Conservation (phyloP, 441 rosid species). For the Erodium trifolium region DNA sequence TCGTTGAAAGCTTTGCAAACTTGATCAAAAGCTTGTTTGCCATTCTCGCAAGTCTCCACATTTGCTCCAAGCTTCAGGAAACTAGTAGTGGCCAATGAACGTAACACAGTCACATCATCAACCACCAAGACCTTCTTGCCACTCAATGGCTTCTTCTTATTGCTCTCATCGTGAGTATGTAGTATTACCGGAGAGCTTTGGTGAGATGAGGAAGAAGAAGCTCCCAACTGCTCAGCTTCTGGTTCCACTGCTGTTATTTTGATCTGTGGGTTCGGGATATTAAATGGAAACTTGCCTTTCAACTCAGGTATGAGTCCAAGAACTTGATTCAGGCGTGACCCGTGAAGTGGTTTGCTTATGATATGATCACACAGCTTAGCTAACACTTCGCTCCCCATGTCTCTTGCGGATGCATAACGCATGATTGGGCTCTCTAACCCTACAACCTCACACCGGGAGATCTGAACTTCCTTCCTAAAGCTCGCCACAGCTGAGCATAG, state of each 20-base stretch:
- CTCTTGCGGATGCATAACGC: conserved; percentile 1
- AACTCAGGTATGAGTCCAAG: conserved; percentile 34
- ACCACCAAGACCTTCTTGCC: conserved; percentile 40
- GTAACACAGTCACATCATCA: conserved; percentile 29
- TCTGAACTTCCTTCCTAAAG: conserved; percentile 28
- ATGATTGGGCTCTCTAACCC: conserved; percentile 34
- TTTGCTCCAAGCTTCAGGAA: conserved; percentile 36
- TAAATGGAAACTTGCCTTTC: conserved; percentile 15
- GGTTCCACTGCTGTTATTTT: conserved; percentile 13
- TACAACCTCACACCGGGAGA: conserved; percentile 29
- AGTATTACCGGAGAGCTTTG: background rate
- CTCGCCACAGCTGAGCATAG: conserved; percentile 19
- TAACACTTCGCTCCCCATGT: background rate
- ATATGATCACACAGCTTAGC: conserved; percentile 22
- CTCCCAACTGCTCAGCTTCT: background rate
- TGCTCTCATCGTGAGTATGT: background rate
- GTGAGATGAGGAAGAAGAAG: background rate
- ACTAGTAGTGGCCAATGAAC: conserved; percentile 6
- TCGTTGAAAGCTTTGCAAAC: conserved; percentile 27
- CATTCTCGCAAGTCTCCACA: conserved; percentile 32
- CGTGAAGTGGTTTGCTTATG: conserved; percentile 37
- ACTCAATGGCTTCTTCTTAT: conserved; percentile 21
- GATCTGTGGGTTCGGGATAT: conserved; percentile 10
- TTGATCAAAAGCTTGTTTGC: conserved; percentile 33
- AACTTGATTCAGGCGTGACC: conserved; percentile 32